phyloP scores from a whole-genome alignment of 306 rosid species.

The Prunus armeniaca region DNA sequence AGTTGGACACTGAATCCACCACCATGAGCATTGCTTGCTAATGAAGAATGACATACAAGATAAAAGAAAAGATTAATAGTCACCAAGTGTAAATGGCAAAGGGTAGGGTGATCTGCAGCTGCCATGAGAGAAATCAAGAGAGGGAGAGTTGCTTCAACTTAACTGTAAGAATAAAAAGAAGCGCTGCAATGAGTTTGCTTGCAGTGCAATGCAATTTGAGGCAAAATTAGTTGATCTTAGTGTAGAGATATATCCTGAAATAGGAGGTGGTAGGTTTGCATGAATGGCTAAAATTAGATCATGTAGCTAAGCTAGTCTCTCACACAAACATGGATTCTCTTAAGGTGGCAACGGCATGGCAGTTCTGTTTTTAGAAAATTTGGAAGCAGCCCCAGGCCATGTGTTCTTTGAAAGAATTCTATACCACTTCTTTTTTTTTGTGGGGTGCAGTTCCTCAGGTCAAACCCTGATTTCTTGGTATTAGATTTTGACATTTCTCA shows the following conservation, averaged over 20 bases:
- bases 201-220: background rate
- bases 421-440: background rate
- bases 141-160: no score
- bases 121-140: background rate
- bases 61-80: constrained; percentile 4
- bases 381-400: background rate
- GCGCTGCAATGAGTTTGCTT: background rate
- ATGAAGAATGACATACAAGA: constrained; percentile 19
- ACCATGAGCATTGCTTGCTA: constrained; percentile 8
- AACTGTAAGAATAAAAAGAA: no score
- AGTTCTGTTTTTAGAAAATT: background rate
- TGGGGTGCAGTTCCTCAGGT: background rate
- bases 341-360: background rate
- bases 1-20: constrained; percentile 38
- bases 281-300: background rate
- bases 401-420: background rate
- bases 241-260: background rate
- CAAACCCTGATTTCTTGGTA: background rate
- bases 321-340: no score
- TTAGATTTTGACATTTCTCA: background rate
- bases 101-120: background rate
- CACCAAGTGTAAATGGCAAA: background rate
- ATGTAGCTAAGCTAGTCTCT: background rate
- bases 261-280: background rate
- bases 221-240: background rate